Base-by-base conservation (phyloP, 176 grass and related monocot species). In the Aegilops speltoides region DNA sequence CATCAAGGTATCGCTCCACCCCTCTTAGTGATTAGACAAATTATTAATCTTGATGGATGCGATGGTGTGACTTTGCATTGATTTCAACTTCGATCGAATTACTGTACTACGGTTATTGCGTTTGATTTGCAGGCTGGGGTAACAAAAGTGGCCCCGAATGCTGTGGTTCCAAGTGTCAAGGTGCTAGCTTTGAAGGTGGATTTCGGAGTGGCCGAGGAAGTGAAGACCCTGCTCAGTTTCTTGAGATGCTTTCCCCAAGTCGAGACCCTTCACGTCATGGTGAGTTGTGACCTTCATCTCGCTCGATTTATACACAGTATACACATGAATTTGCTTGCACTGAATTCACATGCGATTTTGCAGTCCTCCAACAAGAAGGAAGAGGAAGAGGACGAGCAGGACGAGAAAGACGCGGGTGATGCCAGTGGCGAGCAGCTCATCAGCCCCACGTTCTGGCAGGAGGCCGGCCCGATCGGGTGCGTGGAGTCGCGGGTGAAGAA, bases 201-300 rank as follows among this genome's bases (percentile, higher is more conserved):
- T 29, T 86, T 90, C 4, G 19, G 13, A 32, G 79, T 29, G 36
- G 32, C 19, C 16, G 63, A 22, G 8, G 62, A 79, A 37, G 40
- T 72, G 23, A 68, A 83, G 54, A 71, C 82, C 34, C 14, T 83
- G 38, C 25, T 28, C 73, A 48, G 19, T 20, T 78, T 86, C 61
- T 16, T 83, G 28, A 86, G 73, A 79, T 83, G 84, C 64, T 90
- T 86, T 25, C 52, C 84, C 88, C 10, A 10, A 78, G 33, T 86
- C 1, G 88, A 86, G 56, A 72, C 63, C 7, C 84, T 90, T 7
- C 79, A 90, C 6, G 64, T 90, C 17, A 24, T 36, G 88, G 83
- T 86, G 25, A 20, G 29, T 34, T 36, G 31, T 69, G 66, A 69
- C 32, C 31, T 31, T 69, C 16, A 9, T 68, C 66, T 34, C 66